Evolutionary conservation across 2,329 filamentous ascomycete genomes (phyloP).

Genomic region (Ophiostoma fasciatum): DNA sequence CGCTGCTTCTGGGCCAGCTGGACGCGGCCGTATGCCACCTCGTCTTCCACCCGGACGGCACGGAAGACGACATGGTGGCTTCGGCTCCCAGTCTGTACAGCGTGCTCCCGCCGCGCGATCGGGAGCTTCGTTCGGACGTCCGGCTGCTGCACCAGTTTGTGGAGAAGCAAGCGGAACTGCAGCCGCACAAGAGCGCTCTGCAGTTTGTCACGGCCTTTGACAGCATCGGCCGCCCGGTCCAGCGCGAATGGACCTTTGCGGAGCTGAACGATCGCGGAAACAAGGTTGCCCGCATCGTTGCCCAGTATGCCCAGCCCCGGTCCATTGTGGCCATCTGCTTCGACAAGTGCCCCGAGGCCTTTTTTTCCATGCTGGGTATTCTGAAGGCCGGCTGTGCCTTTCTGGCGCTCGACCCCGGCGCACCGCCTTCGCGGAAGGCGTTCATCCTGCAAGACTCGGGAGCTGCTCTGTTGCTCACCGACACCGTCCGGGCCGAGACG

Average conservation of each 20-base stretch:
- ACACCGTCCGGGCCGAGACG: conserved; percentile 13
- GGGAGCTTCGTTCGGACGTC: conserved; percentile 41
- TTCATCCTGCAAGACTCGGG: conserved; percentile 66
- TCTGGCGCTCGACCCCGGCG: conserved; percentile 62
- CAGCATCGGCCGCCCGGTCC: conserved; percentile 22
- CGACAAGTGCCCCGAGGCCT: conserved; percentile 72
- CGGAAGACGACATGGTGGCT: conserved; percentile 23
- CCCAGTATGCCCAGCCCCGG: conserved; percentile 34
- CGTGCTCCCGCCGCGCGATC: conserved; percentile 45
- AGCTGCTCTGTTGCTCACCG: conserved; percentile 47
- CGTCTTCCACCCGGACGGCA: conserved; percentile 30
- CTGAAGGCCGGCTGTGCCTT: conserved; percentile 73
- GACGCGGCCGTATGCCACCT: conserved; percentile 50
- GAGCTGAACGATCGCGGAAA: conserved; percentile 60
- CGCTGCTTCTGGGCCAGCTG: conserved; percentile 54
- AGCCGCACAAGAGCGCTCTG: conserved; percentile 51
- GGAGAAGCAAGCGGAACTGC: conserved; percentile 40
- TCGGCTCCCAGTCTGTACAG: conserved; percentile 37
- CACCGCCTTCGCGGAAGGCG: conserved; percentile 56
- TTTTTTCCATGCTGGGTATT: conserved; percentile 67
- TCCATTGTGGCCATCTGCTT: conserved; percentile 63
- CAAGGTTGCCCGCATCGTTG: conserved; percentile 52
- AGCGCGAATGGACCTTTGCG: conserved; percentile 55
- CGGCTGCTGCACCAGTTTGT: conserved; percentile 64
- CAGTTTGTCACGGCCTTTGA: conserved; percentile 55